Evolutionary conservation across 2,329 filamentous ascomycete species (phyloP).

Genomic region (Neopestalotiopsis sp.): DNA sequence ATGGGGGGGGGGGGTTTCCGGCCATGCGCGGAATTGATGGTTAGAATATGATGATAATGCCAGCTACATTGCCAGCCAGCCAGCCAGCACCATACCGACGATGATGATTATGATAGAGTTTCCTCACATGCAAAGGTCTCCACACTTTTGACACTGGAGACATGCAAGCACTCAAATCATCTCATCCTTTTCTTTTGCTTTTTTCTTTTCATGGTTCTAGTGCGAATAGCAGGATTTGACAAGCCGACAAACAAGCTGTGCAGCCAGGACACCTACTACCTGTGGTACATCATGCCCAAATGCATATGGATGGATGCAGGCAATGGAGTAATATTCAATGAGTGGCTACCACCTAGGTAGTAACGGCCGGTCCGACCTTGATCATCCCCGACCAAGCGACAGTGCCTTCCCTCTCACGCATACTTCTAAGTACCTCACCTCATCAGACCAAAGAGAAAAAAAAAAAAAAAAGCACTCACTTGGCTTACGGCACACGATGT

Average conservation of each 20-base stretch:
- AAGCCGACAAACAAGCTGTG: too few relatives aligned
- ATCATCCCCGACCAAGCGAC: too few relatives aligned
- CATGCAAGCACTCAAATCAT: background rate
- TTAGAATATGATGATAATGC: background rate
- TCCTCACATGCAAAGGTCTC: background rate
- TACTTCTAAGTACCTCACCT: too few relatives aligned
- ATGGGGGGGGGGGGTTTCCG: background rate
- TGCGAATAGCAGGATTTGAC: background rate
- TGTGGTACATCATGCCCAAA: too few relatives aligned
- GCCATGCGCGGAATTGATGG: background rate
- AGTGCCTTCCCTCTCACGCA: too few relatives aligned
- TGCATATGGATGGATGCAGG: background rate
- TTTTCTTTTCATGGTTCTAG: background rate
- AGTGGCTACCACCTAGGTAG: background rate
- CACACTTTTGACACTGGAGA: background rate
- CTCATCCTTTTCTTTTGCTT: background rate
- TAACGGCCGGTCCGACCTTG: background rate
- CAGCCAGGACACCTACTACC: too few relatives aligned
- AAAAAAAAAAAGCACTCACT: background rate
- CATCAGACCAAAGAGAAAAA: background rate
- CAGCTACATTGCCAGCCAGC: background rate
- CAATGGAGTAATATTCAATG: background rate
- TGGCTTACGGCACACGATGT: background rate
- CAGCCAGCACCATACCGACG: background rate
- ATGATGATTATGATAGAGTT: constrained; percentile 2